Evolutionary conservation across 176 grass and related monocot species (phyloP).

Genomic region (Oryza australiensis): DNA sequence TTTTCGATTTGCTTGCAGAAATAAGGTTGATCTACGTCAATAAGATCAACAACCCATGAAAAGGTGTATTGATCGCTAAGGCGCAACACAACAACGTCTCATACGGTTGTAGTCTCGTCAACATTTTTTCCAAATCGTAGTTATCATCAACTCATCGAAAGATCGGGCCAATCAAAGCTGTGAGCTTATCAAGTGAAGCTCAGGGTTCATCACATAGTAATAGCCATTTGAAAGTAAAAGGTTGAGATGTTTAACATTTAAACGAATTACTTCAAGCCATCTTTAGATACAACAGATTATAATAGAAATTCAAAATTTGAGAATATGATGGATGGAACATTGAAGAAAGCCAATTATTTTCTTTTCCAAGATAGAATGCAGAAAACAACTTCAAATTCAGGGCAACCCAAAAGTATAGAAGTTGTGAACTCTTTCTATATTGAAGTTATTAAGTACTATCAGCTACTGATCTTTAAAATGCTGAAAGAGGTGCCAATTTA

Average conservation of each 20-base stretch:
- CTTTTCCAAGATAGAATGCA: background rate
- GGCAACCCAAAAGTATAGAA: background rate
- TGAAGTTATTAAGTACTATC: background rate
- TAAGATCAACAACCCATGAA: too few relatives aligned
- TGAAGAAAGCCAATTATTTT: background rate
- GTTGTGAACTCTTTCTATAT: background rate
- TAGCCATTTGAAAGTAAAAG: background rate
- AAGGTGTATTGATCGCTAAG: too few relatives aligned
- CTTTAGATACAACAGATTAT: background rate
- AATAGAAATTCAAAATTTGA: background rate
- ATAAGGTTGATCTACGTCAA: too few relatives aligned
- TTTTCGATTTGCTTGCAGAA: too few relatives aligned
- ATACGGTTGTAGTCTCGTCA: too few relatives aligned
- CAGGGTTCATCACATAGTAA: too few relatives aligned
- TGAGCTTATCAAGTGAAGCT: too few relatives aligned
- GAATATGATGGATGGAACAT: background rate
- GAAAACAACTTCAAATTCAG: constrained; percentile 1
- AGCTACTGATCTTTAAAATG: background rate
- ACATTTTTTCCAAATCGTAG: too few relatives aligned
- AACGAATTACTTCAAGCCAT: background rate
- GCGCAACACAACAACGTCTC: too few relatives aligned
- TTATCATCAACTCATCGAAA: too few relatives aligned
- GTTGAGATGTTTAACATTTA: background rate
- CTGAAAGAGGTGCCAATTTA: background rate
- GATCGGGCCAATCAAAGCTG: too few relatives aligned